Base-by-base conservation (phyloP, 345 rosid genomes). In the Mangifera indica region DNA sequence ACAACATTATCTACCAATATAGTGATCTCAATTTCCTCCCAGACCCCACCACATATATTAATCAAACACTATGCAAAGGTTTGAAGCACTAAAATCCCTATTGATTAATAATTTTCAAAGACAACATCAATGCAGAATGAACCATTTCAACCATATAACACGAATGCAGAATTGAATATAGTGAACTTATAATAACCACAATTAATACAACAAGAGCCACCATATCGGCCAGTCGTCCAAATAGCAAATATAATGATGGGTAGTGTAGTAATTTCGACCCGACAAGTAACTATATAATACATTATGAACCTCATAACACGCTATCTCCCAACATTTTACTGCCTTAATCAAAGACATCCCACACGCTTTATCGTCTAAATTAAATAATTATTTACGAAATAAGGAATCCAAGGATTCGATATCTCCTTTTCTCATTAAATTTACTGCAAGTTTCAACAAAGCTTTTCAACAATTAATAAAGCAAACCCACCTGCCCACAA, bases 321-420 rank as follows among this genome's bases (percentile, higher is more conserved):
- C 74, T 40, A 78, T 60, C 77, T 56, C 71, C 66, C 77, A 70
- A 69, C 67, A 65, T 65, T 57, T 24, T 62, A 54, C 65, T 53
- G 15, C n/a, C 17, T 26, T 54, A 56, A 78, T 78, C 52, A 60
- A 70, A 59, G 59, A 68, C 64, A 46, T 56, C 66, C 60, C 68
- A 63, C 75, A 74, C 72, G 75, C 75, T 67, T 75, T 66, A 24
- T 22, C 29, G 4, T 44, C 74, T 61, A 60, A 60, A 21, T 49
- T 20, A 49, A 29, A 34, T 48, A 59, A 60, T 45, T 58, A 70
- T 26, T 26, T n/a, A 32, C 25, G 29, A 22, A 69, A 65, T 65
- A 53, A 20, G 67, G 78, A 48, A 74, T 70, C 81, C 72, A 53
- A 70, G 63, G 72, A 66, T 54, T 15, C 26, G 29, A 54, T 74